Conservation (phyloP, 2,329 filamentous ascomycete species). For the Trichophyton benhamiae region DNA sequence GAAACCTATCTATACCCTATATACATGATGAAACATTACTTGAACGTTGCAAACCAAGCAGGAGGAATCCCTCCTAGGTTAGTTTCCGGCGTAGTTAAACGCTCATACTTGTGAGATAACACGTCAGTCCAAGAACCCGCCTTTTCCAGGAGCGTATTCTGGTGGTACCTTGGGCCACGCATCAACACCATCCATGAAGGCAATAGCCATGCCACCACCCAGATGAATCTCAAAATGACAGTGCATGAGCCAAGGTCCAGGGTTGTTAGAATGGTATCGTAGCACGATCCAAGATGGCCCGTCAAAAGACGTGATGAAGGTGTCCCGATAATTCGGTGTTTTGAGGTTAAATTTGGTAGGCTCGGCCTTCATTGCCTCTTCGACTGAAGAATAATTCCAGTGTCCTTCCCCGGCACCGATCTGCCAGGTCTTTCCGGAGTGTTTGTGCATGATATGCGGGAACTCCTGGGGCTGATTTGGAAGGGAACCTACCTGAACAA, state of each 20-base stretch:
- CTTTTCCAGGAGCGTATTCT: conserved; percentile 6
- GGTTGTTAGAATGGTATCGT: conserved; percentile 36
- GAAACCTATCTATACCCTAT: too few species aligned
- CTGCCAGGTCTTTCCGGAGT: conserved; percentile 35
- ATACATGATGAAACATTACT: too few species aligned
- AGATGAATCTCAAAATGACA: conserved; percentile 41
- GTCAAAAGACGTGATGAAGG: conserved; percentile 23
- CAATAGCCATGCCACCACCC: conserved; percentile 37
- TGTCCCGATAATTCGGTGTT: conserved; percentile 32
- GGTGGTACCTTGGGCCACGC: conserved; percentile 25
- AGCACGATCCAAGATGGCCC: conserved; percentile 33
- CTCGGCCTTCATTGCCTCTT: conserved; percentile 27
- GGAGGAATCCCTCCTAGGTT: too few species aligned
- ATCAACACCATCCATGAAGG: conserved; percentile 39
- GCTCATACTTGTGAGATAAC: too few species aligned
- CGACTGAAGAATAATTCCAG: conserved; percentile 32
- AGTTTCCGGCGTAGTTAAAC: too few species aligned
- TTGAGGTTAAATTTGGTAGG: conserved; percentile 37
- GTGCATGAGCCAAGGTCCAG: conserved; percentile 39
- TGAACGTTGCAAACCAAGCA: too few species aligned
- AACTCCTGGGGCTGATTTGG: conserved; percentile 5
- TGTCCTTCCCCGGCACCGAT: conserved; percentile 29
- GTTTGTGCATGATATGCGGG: conserved; percentile 39
- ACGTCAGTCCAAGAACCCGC: background rate
- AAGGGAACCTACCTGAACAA: background rate